Percentiles rank a stretch among this genome's conserved stretches.
phyloP scores from a whole-genome alignment of 2,329 filamentous ascomycete genomes.

The Sarocladiaceae sp. region DNA sequence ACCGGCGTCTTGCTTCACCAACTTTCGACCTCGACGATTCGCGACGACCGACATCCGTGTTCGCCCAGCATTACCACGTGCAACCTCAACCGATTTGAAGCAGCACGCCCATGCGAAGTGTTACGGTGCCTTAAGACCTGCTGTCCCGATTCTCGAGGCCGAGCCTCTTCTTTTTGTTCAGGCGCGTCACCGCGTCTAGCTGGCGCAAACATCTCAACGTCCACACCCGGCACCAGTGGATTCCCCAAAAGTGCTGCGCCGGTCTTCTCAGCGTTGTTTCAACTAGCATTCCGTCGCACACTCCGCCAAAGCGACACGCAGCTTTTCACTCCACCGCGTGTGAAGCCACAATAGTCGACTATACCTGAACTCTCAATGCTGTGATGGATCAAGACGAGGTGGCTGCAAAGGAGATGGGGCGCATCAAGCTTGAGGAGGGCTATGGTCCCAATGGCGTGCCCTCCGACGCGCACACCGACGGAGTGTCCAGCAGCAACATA shows the following conservation, averaged over 20 bases:
- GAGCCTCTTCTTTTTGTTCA: not conserved
- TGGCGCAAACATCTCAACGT: not conserved
- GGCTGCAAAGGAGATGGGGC: constrained; percentile 36
- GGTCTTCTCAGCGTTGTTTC: not conserved
- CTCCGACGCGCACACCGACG: constrained; percentile 33
- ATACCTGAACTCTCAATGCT: constrained; percentile 12
- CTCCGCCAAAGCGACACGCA: not conserved
- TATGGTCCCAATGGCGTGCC: constrained; percentile 27
- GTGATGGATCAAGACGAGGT: constrained; percentile 38
- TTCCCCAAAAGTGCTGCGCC: not conserved
- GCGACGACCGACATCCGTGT: not conserved
- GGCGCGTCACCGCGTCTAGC: not conserved
- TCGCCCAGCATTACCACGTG: not conserved
- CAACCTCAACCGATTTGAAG: not conserved
- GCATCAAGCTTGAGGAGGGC: constrained; percentile 39
- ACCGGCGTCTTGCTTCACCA: not conserved
- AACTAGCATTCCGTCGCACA: not conserved
- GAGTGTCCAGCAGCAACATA: constrained; percentile 20
- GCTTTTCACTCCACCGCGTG: not conserved
- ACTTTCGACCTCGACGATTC: not conserved
- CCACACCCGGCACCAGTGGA: not conserved
- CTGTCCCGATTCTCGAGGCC: not conserved
- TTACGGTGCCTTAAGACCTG: too few relatives aligned
- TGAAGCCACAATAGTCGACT: not conserved
- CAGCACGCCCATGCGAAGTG: not conserved